A percentile compares a stretch with the other conserved stretches of the same genome.
Conservation (phyloP, 2,329 filamentous ascomycete species). For the Exophiala mesophila region DNA sequence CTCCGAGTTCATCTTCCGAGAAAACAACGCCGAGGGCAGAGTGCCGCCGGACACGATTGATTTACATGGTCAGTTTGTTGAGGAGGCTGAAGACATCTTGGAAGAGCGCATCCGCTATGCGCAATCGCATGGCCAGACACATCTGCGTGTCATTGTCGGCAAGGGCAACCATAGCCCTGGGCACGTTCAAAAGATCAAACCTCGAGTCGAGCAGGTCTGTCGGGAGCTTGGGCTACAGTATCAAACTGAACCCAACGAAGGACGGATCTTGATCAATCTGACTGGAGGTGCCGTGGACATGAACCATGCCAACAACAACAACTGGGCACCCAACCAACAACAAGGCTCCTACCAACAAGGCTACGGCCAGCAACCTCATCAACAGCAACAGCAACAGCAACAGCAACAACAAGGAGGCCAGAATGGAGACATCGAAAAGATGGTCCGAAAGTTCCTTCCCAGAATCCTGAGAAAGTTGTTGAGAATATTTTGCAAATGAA, state of each 20-base stretch:
- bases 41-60: conserved; percentile 82
- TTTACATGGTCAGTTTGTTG: conserved; percentile 88
- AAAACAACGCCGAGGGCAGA: conserved; percentile 77
- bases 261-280: conserved; percentile 82
- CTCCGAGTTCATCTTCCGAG: conserved; percentile 88
- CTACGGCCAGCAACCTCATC: conserved; percentile 32
- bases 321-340: conserved; percentile 29
- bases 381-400: conserved; percentile 37
- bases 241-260: conserved; percentile 80
- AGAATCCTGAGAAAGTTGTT: conserved; percentile 57
- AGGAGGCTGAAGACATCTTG: conserved; percentile 88
- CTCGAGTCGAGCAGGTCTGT: conserved; percentile 85
- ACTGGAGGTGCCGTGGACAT: conserved; percentile 60
- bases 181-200: conserved; percentile 90
- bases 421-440: conserved; percentile 54
- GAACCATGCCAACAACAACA: conserved; percentile 24
- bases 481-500: conserved; percentile 11
- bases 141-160: conserved; percentile 92
- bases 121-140: conserved; percentile 65
- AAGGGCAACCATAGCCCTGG: conserved; percentile 82
- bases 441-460: conserved; percentile 57
- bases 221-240: conserved; percentile 76
- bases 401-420: conserved; percentile 40
- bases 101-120: conserved; percentile 80
- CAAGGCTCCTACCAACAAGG: conserved; percentile 41